A percentile compares a stretch with the other conserved stretches of the same genome.
These are phyloP conservation scores for Decorospora gaudefroyi DNA, from an alignment of 2,329 filamentous ascomycete species.

Conservation along the genomic window DNA sequence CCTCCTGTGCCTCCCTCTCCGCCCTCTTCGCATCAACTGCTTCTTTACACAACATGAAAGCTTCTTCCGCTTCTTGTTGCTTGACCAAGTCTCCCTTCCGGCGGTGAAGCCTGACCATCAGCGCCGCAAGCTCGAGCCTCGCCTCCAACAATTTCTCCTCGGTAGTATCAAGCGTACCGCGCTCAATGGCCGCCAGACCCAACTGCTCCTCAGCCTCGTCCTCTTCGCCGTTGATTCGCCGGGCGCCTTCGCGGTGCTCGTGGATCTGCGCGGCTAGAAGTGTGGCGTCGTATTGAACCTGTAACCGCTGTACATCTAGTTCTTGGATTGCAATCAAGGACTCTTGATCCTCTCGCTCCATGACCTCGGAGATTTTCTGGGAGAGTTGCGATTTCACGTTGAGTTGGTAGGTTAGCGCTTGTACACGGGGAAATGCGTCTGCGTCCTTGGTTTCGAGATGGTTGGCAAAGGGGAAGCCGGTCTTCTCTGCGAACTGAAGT, in stretches of 20 bases:
- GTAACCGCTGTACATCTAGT: constrained; percentile 25
- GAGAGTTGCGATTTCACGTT: constrained; percentile 22
- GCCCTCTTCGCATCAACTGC: constrained; percentile 16
- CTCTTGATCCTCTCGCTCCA: constrained; percentile 16
- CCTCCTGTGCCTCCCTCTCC: constrained; percentile 12
- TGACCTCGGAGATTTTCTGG: constrained; percentile 16
- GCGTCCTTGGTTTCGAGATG: constrained; percentile 13
- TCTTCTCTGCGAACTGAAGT: constrained; percentile 27
- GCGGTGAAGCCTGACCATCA: constrained; percentile 14
- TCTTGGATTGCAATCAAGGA: constrained; percentile 20
- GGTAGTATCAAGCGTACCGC: constrained; percentile 19
- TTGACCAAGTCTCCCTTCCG: constrained; percentile 14
- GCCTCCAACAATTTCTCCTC: constrained; percentile 20
- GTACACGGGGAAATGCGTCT: constrained; percentile 21
- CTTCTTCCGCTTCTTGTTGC: constrained; percentile 15
- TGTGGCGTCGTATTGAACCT: constrained; percentile 21
- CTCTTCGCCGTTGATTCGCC: constrained; percentile 15
- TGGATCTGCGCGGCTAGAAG: constrained; percentile 30
- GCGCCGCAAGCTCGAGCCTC: constrained; percentile 19
- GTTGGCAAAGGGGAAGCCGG: constrained; percentile 24
- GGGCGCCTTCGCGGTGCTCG: constrained; percentile 31
- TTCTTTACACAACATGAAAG: constrained; percentile 12
- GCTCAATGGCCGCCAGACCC: constrained; percentile 20
- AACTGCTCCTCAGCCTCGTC: constrained; percentile 15
- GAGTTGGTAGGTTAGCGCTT: constrained; percentile 28